Evolutionary conservation across 2,329 filamentous ascomycete species (phyloP).

Genomic region (Ophiocordyceps camponoti-rufipedis): DNA sequence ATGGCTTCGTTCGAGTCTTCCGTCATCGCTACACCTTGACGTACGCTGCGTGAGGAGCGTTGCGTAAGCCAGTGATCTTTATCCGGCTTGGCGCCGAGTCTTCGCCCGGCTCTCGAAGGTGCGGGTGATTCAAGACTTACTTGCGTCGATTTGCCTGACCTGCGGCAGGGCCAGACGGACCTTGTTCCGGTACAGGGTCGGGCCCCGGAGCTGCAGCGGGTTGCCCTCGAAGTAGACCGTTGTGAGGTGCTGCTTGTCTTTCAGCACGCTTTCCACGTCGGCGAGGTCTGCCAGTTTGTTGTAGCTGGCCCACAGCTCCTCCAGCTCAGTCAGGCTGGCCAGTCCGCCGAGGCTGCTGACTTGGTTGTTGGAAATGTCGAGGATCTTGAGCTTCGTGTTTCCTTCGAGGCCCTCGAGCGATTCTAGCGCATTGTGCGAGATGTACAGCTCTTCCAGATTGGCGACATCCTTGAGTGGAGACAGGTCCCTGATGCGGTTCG

Average conservation of each 20-base stretch:
- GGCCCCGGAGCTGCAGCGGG: conserved; percentile 60
- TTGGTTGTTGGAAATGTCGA: conserved; percentile 84
- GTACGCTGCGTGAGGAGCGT: conserved; percentile 10
- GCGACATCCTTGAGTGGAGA: conserved; percentile 55
- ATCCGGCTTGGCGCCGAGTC: not conserved
- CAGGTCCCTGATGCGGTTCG: conserved; percentile 73
- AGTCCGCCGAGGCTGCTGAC: conserved; percentile 60
- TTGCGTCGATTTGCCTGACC: conserved; percentile 87
- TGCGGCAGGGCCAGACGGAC: conserved; percentile 73
- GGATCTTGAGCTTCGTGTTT: conserved; percentile 49
- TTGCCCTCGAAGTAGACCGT: conserved; percentile 97
- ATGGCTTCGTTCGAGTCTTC: not conserved
- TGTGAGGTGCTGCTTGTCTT: conserved; percentile 59
- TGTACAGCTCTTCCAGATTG: conserved; percentile 80
- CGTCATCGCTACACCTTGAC: conserved; percentile 9
- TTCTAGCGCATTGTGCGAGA: conserved; percentile 83
- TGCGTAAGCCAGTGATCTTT: not conserved
- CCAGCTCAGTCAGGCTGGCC: conserved; percentile 47
- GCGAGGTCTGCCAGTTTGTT: conserved; percentile 65
- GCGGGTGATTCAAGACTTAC: conserved; percentile 37
- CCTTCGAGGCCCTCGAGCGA: conserved; percentile 54
- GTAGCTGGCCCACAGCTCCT: conserved; percentile 90
- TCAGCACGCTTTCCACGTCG: conserved; percentile 63
- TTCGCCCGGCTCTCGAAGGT: not conserved
- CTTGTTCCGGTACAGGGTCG: conserved; percentile 89